phyloP scores from a whole-genome alignment of 352 stramenopile genomes.

The Phytophthora sojae region DNA sequence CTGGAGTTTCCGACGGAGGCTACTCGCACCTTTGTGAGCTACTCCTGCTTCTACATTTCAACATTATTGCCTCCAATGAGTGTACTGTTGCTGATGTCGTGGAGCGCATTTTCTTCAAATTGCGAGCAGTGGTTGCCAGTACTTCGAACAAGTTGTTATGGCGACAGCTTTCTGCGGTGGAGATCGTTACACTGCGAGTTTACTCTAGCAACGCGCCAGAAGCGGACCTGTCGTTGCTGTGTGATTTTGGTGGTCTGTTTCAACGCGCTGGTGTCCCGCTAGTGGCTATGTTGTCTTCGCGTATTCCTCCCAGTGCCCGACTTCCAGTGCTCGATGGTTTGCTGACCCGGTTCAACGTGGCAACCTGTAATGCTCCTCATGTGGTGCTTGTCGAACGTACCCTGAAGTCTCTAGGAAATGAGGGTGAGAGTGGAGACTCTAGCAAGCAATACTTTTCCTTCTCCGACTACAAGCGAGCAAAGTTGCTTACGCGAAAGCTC shows the following conservation, averaged over 20 bases:
- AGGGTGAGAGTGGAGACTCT: background rate
- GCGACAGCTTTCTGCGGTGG: conserved; percentile 44
- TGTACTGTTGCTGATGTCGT: conserved; percentile 15
- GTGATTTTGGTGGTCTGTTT: conserved; percentile 32
- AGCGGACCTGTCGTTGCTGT: conserved; percentile 21
- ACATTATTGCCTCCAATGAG: conserved; percentile 32
- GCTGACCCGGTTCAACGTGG: conserved; percentile 15
- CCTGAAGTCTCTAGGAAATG: conserved; percentile 37
- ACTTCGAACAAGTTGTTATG: conserved; percentile 17
- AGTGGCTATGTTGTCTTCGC: conserved; percentile 34
- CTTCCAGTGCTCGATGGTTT: conserved; percentile 34
- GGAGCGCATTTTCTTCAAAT: conserved; percentile 49
- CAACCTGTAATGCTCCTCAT: conserved; percentile 21
- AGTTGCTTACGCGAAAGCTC: conserved; percentile 46
- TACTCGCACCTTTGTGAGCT: conserved; percentile 42
- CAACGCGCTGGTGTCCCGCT: conserved; percentile 35
- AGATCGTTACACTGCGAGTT: conserved; percentile 40
- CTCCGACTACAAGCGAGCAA: conserved; percentile 45
- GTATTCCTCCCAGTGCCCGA: conserved; percentile 8
- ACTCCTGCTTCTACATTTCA: conserved; percentile 43
- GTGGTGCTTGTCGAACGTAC: conserved; percentile 47
- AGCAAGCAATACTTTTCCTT: conserved; percentile 31
- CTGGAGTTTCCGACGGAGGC: background rate
- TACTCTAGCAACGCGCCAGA: conserved; percentile 24
- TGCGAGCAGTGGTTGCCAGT: conserved; percentile 28